Conservation (phyloP, 129 eudicot genomes). For the Kitagawia praeruptora region DNA sequence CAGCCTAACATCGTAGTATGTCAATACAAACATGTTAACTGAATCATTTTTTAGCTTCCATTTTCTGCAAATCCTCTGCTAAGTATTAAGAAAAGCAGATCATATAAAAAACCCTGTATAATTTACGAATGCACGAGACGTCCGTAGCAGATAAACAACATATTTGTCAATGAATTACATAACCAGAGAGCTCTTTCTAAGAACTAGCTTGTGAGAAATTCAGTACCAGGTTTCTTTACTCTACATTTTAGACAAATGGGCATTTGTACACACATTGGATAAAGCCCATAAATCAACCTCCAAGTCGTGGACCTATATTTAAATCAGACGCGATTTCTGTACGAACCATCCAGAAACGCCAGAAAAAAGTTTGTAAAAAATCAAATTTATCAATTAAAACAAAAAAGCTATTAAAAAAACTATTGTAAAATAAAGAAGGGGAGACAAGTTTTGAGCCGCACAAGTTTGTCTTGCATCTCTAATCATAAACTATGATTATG, state of each 20-base stretch:
- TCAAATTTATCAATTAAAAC: neutral
- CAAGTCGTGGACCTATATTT: neutral
- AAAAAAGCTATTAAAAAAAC: neutral
- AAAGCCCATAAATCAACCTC: neutral
- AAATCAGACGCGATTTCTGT: neutral
- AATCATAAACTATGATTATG: neutral
- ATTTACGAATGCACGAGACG: no score
- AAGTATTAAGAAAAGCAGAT: no score
- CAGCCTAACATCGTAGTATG: no score
- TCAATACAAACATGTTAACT: no score
- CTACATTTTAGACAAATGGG: neutral
- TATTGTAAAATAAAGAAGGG: neutral
- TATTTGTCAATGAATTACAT: no score
- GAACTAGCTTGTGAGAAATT: no score
- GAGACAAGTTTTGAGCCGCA: constrained; percentile 56
- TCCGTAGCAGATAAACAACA: no score
- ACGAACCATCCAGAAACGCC: no score
- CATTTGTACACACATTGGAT: neutral
- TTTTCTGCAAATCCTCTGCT: no score
- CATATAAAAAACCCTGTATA: no score
- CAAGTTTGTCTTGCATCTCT: constrained; percentile 22
- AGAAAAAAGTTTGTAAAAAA: constrained; percentile 8
- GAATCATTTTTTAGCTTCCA: no score
- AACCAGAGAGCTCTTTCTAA: no score
- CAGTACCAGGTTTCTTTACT: neutral